phyloP scores from a whole-genome alignment of 768 basidiomycete species.

The Gloeostereum incarnatum region DNA sequence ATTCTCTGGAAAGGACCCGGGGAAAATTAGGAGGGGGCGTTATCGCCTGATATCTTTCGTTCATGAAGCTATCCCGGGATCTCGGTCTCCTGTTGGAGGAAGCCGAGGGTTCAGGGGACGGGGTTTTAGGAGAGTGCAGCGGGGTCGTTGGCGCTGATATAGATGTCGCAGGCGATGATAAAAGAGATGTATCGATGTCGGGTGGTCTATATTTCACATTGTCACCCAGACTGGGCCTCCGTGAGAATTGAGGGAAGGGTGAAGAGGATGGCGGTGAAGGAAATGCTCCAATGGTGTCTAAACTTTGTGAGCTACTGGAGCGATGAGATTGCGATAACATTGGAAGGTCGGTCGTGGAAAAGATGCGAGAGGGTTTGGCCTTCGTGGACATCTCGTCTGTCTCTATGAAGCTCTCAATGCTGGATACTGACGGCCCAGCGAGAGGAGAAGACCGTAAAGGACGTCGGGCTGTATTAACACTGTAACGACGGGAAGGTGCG shows the following conservation, averaged over 20 bases:
- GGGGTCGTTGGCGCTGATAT: not conserved
- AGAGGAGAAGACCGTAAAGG: constrained; percentile 34
- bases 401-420: constrained; percentile 9
- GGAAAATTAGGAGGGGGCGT: not conserved
- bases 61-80: not conserved
- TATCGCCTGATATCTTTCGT: not conserved
- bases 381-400: constrained; percentile 2
- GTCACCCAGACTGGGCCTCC: no score
- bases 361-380: constrained; percentile 3
- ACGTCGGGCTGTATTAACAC: constrained; percentile 12
- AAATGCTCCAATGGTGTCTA: not conserved
- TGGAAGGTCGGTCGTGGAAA: constrained; percentile 13
- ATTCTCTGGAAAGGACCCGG: not conserved
- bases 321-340: not conserved
- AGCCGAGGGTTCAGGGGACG: constrained; percentile 4
- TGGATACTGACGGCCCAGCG: constrained; percentile 25
- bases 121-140: not conserved
- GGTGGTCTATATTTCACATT: no score
- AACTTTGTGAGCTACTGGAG: not conserved
- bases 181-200: no score
- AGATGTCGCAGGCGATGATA: no score
- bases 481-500: constrained; percentile 8
- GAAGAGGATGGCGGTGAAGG: not conserved
- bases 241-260: not conserved
- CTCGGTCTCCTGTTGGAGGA: not conserved